Evolutionary conservation across 768 basidiomycete genomes (phyloP), one percentile per base, ranked within the genome.

Genomic region (Boletus rubroflammeus): DNA sequence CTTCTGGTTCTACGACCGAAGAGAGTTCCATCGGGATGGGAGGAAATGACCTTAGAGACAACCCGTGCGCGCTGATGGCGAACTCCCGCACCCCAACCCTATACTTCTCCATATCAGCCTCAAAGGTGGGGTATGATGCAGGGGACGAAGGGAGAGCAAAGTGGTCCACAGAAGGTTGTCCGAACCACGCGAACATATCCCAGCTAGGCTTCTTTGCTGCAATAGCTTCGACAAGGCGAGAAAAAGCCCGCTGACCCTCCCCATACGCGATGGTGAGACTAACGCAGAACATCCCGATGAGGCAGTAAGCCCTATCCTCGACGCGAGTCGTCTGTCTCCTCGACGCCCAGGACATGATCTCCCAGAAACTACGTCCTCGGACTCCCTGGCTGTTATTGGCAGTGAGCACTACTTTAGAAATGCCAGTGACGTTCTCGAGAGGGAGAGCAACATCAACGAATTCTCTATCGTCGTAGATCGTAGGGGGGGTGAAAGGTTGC

Each of bases 281-380:
- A 19, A 66, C 43, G 8, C 41, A 35, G 13, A 67, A 60, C 2
- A 68, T 11, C 1, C 62, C 62, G 10, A 64, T 19, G 11, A 67
- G 54, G 26, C 49, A 62, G 45, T 66, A 67, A 2, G 64, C 62
- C 13, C 31, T 50, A 26, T 67, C 67, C n/a, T 68, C 64, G 9
- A 48, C 19, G n/a, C 44, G 54, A 25, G 55, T 65, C 8, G 67
- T 67, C 23, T 47, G 46, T 42, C 67, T 50, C 31, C 32, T 51
- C 26, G 66, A 61, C 6, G 62, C 64, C 64, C 66, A 67, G 19
- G 28, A 44, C 42, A 67, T 57, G 34, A 44, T 56, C 26, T 63
- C 53, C 31, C 47, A 51, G 41, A 56, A 34, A 1, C 34, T 38
- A 36, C 38, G n/a, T 14, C 53, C 44, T 14, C 35, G 34, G 26